Evolutionary conservation across 2,329 filamentous ascomycete species (phyloP).

Genomic region (Fusarium liriodendri): DNA sequence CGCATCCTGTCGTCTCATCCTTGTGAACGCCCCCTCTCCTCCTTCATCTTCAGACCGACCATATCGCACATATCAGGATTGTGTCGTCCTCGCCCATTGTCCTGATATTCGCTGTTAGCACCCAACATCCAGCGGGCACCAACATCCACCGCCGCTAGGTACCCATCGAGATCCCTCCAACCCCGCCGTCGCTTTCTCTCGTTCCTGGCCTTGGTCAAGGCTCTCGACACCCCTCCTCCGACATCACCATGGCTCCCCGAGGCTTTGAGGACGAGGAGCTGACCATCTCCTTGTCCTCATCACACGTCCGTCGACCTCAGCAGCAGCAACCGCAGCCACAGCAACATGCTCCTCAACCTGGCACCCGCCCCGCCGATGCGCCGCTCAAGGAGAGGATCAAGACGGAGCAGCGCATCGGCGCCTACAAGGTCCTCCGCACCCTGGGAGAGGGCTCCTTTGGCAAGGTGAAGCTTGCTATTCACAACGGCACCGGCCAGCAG

Average conservation of each 20-base stretch:
- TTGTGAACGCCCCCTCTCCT: constrained; percentile 12
- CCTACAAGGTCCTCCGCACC: constrained; percentile 90
- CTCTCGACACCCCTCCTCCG: constrained; percentile 11
- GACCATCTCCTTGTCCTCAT: constrained; percentile 78
- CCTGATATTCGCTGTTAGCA: not conserved
- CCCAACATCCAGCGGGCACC: constrained; percentile 4
- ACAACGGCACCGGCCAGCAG: constrained; percentile 91
- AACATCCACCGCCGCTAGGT: constrained; percentile 6
- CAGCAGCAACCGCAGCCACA: constrained; percentile 44
- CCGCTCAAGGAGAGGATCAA: constrained; percentile 61
- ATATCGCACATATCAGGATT: not conserved
- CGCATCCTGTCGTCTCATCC: constrained; percentile 17
- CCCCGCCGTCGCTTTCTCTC: constrained; percentile 21
- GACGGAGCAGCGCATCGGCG: constrained; percentile 86
- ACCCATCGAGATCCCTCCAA: constrained; percentile 8
- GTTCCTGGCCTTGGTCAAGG: constrained; percentile 33
- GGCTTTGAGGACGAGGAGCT: constrained; percentile 85
- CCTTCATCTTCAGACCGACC: not conserved
- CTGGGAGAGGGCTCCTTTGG: constrained; percentile 97
- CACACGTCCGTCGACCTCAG: constrained; percentile 67
- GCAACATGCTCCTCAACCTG: constrained; percentile 40
- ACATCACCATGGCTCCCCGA: constrained; percentile 60
- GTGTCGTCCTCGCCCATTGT: not conserved
- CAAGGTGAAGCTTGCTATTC: constrained; percentile 96
- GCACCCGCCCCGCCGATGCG: constrained; percentile 48